Conservation (phyloP, 2,329 filamentous ascomycete species). For the Bertia moriformis region DNA sequence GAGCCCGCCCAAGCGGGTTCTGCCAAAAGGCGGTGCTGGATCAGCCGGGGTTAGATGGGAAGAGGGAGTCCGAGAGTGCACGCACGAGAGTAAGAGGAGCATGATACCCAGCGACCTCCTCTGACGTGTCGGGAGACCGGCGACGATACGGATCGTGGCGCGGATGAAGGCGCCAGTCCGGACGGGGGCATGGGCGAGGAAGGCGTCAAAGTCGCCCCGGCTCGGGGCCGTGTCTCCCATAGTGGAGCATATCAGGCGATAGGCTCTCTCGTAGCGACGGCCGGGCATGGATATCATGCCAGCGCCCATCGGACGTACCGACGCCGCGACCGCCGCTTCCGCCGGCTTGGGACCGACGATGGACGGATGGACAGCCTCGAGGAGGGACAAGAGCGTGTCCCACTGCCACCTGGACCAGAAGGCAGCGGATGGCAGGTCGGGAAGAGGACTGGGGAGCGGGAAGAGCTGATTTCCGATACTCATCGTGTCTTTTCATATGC, state of each 20-base stretch:
- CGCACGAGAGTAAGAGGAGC: not conserved
- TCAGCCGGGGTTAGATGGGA: no score
- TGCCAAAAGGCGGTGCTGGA: conserved; percentile 15
- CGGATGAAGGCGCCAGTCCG: not conserved
- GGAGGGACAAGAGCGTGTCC: not conserved
- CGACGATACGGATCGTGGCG: not conserved
- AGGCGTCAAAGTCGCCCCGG: not conserved
- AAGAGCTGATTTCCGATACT: no score
- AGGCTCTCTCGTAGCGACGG: not conserved
- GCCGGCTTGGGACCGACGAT: not conserved
- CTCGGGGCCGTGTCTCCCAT: not conserved
- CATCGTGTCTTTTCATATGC: no score
- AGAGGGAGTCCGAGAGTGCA: not conserved
- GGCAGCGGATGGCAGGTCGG: no score
- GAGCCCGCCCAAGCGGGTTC: conserved; percentile 46
- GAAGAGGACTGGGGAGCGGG: not conserved
- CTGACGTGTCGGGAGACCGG: not conserved
- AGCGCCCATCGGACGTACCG: no score
- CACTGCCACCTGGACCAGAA: not conserved
- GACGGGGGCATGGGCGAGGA: not conserved
- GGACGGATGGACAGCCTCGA: not conserved
- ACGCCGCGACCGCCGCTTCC: not conserved
- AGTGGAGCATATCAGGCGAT: not conserved
- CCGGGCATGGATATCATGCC: not conserved
- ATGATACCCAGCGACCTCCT: not conserved